Base-by-base conservation (phyloP, 352 stramenopile species). In the Pythium guiyangense region DNA sequence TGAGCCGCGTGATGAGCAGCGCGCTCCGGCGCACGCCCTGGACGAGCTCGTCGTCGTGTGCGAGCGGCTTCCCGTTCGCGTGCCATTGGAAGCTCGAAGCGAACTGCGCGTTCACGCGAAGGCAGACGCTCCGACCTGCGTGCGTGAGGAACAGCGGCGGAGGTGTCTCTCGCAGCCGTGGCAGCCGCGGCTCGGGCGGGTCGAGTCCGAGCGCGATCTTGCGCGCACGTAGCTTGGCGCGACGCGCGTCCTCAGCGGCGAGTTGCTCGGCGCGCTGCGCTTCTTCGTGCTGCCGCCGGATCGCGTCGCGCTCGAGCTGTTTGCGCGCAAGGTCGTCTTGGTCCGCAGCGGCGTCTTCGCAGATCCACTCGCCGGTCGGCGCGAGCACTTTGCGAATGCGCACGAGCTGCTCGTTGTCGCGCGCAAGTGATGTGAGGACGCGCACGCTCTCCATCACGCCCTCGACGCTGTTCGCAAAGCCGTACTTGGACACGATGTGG, bases 121-220 rank as follows among this genome's bases (percentile, higher is more conserved):
- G 60, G 10, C 63, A 52, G 3, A 90, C 50, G 39, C 45, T 15
- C 3, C 60, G 40, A 26, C 74, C 59, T 17, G 64, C 59, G 6
- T 66, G 59, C 0, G 60, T 66, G 15, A 63, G 59, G 9, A 90
- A 40, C 8, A 63, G 18, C 0, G 56, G 37, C 14, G 71, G 66
- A n/a, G 73, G 79, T 5, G 52, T 37, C 2, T 62, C 51, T 4
- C 71, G 29, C 3, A 90, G 53, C 29, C 68, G 27, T 5, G 79
- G 79, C 43, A 73, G 67, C 3, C 72, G 66, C n/a, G 61, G 44
- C 11, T 75, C 53, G 3, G 59, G 67, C 18, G 79, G 79, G 29
- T 90, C 77, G 11, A 90, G 61, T 17, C 75, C 77, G 27, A 85
- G 52, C 6, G 77, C 67, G 42, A 87, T 62, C 50, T 90, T 90